These are phyloP conservation scores for Scheffersomyces insectosa DNA, from an alignment of 1,139 yeast genomes.

Conservation along the genomic window DNA sequence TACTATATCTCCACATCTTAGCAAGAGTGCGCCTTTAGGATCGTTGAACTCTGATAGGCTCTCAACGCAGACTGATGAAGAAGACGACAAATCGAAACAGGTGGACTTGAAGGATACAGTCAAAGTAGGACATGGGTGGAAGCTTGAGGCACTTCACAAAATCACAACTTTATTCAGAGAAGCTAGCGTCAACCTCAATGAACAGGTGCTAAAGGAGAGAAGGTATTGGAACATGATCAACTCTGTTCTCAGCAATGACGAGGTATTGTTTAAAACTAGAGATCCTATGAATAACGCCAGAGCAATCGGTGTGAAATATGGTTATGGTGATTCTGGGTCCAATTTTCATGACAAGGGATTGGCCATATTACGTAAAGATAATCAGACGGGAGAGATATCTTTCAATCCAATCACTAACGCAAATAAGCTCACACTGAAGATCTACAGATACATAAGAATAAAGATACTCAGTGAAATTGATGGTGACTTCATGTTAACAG, in stretches of 20 bases:
- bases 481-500: slow-evolving; percentile 51
- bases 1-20: slow-evolving; percentile 86
- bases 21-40: slow-evolving; percentile 75
- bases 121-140: slow-evolving; percentile 81
- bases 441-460: slow-evolving; percentile 48
- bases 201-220: slow-evolving; percentile 62
- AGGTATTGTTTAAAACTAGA: slow-evolving; percentile 69
- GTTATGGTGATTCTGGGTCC: slow-evolving; percentile 90
- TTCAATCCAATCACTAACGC: slow-evolving; percentile 30
- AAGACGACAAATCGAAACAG: slow-evolving; percentile 12
- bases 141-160: slow-evolving; percentile 62
- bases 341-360: slow-evolving; percentile 66
- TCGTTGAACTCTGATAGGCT: slow-evolving; percentile 72
- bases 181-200: slow-evolving; percentile 52
- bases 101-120: slow-evolving; percentile 27
- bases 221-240: slow-evolving; percentile 71
- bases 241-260: slow-evolving; percentile 55
- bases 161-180: slow-evolving; percentile 53
- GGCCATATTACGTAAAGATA: slow-evolving; percentile 57
- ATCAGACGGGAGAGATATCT: slow-evolving; percentile 32
- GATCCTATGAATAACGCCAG: slow-evolving; percentile 49
- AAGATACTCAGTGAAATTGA: slow-evolving; percentile 55
- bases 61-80: slow-evolving; percentile 22
- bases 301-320: slow-evolving; percentile 78
- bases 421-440: slow-evolving; percentile 27